A percentile compares a stretch with the other conserved stretches of the same genome.
These are phyloP conservation scores for Nitzschia sp. DNA, from an alignment of 108 stramenopile species.

Conservation along the genomic window DNA sequence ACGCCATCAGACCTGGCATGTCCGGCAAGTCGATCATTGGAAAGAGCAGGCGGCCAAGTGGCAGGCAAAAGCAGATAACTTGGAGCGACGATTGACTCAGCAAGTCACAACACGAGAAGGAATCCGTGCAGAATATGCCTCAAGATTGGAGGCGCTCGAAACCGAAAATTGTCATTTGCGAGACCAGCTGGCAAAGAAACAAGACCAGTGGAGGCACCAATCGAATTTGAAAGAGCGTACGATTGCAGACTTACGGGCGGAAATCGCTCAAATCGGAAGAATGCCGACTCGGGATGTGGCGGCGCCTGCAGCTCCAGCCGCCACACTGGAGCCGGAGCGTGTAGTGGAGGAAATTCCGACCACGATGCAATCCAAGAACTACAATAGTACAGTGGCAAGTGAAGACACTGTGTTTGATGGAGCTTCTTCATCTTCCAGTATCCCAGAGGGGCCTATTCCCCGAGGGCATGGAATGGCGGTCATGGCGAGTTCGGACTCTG, in stretches of 20 bases:
- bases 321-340: not conserved
- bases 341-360: not conserved
- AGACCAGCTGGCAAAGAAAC: not conserved
- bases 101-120: not conserved
- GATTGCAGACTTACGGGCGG: not conserved
- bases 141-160: not conserved
- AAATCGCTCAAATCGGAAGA: not conserved
- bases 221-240: constrained; percentile 18
- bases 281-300: not conserved
- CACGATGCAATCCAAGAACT: not conserved
- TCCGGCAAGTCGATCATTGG: constrained; percentile 10
- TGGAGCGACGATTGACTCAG: not conserved
- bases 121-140: constrained; percentile 6
- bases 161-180: not conserved
- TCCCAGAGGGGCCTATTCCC: not conserved
- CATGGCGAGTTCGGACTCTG: no score
- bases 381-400: not conserved
- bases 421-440: not conserved
- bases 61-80: not conserved
- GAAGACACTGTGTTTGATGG: not conserved
- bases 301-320: not conserved
- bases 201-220: constrained; percentile 12
- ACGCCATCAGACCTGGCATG: constrained; percentile 1
- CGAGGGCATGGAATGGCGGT: no score
- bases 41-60: not conserved